phyloP scores from a whole-genome alignment of 2,329 filamentous ascomycete species.

The Venturia aucupariae region DNA sequence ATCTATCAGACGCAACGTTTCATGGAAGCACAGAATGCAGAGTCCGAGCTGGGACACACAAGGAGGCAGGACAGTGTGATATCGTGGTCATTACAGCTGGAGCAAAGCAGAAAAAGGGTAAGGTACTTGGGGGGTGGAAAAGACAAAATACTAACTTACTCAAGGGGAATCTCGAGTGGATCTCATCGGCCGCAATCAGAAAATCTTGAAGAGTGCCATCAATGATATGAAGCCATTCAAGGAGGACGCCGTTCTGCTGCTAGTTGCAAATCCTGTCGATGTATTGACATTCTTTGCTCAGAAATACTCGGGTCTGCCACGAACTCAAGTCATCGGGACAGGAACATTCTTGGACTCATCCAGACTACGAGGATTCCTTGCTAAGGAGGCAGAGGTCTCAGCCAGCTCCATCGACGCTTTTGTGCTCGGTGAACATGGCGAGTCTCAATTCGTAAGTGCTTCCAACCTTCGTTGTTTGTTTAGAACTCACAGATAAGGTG shows the following conservation, averaged over 20 bases:
- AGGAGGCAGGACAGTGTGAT: constrained; percentile 45
- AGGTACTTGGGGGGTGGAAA: background rate
- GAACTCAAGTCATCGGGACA: constrained; percentile 42
- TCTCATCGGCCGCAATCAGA: constrained; percentile 39
- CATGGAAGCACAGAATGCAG: constrained; percentile 34
- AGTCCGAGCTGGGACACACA: constrained; percentile 36
- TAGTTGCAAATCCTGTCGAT: constrained; percentile 49
- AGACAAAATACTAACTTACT: background rate
- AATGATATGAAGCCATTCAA: constrained; percentile 40
- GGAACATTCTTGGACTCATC: constrained; percentile 47
- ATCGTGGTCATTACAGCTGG: constrained; percentile 47
- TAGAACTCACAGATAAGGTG: constrained; percentile 19
- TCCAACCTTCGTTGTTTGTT: background rate
- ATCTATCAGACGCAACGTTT: constrained; percentile 44
- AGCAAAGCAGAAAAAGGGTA: constrained; percentile 39
- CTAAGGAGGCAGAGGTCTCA: constrained; percentile 28
- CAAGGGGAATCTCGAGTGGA: constrained; percentile 37
- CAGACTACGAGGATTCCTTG: constrained; percentile 37
- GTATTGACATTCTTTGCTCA: constrained; percentile 43
- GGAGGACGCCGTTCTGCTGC: constrained; percentile 38
- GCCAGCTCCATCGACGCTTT: constrained; percentile 34
- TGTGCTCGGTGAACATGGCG: constrained; percentile 42
- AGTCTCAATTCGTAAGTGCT: constrained; percentile 34
- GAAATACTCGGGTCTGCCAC: constrained; percentile 39
- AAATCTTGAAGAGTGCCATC: constrained; percentile 40